Evolutionary conservation across 306 rosid species (phyloP).

Genomic region (Calophaca sinica): DNA sequence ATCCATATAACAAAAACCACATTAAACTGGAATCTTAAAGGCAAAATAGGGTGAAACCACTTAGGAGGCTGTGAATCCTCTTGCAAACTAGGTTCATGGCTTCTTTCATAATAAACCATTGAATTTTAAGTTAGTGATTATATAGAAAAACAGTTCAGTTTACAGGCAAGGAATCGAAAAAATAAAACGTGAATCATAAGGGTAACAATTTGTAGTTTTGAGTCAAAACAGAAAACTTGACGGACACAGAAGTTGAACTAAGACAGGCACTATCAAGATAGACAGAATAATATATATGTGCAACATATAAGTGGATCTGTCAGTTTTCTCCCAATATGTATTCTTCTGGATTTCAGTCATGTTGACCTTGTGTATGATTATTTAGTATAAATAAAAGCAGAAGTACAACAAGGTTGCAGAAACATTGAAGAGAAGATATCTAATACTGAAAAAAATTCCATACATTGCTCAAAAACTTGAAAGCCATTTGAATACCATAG

Average conservation of each 20-base stretch:
- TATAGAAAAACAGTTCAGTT: conserved; percentile 9
- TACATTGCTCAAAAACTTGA: conserved; percentile 93
- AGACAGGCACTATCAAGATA: conserved; percentile 13
- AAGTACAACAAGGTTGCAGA: conserved; percentile 28
- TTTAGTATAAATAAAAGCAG: conserved; percentile 35
- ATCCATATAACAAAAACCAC: conserved; percentile 1
- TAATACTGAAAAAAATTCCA: conserved; percentile 42
- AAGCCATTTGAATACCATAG: conserved; percentile 74
- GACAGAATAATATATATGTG: background rate
- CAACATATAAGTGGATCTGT: conserved; percentile 37
- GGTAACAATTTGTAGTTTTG: conserved; percentile 2
- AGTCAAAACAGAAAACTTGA: conserved; percentile 27
- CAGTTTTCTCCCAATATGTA: conserved; percentile 21
- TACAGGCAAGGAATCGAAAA: background rate
- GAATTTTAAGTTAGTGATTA: background rate
- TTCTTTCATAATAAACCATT: conserved; percentile 23
- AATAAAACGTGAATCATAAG: conserved; percentile 11
- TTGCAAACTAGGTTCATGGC: conserved; percentile 15
- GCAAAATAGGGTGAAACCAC: conserved; percentile 14
- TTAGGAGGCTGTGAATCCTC: conserved; percentile 10
- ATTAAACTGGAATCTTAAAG: conserved; percentile 6
- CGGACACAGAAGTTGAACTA: conserved; percentile 36
- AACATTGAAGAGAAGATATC: conserved; percentile 43
- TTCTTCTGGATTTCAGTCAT: conserved; percentile 41
- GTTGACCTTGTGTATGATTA: conserved; percentile 30